Evolutionary conservation across 2,329 filamentous ascomycete genomes (phyloP), one percentile per base, ranked within the genome.

Genomic region (Paramyrothecium sp.): DNA sequence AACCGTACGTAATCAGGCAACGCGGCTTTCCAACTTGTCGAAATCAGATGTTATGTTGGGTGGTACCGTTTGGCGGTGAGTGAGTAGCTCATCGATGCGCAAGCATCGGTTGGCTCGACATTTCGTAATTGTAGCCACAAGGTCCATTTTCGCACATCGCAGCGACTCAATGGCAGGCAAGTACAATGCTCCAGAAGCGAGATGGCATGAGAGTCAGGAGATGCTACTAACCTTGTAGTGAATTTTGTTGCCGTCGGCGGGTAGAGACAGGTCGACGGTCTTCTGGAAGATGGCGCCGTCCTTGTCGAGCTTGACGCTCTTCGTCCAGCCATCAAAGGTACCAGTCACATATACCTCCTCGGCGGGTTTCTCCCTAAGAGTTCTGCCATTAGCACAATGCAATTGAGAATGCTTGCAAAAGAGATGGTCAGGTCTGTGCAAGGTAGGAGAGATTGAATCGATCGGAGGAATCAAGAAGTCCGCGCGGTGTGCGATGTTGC

Each of bases 291-390:
- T 67, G 62, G 86, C 80, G 70, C 84, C 89, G 46, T 86, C 82
- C 78, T 91, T 92, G 51, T 92, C 87, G 57, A 99, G 84, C 79
- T 90, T 85, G 73, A 94, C 85, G 56, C 87, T 92, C 81, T 95
- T 94, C 65, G 84, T 83, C 95, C 95, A 99, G 78, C 91, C 84
- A 77, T 98, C 94, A 72, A 98, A 98, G 61, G 91, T 94, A 72
- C 95, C 95, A 46, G 94, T 98, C 67, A 98, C 95, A 75, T 89
- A 94, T 73, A 98, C 94, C 72, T 96, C 90, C 65, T 88, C 83
- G 71, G 90, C 93, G 67, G 87, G 81, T 73, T 95, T 88, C 71
- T 89, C 86, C 94, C 94, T 97, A 76, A 65, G 69, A 50, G 41
- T 30, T 21, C 20, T 19, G 38, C 38, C 5, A 19, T 44, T 19